Evolutionary conservation across 2,329 filamentous ascomycete species (phyloP).

Genomic region (Alternaria longipes): DNA sequence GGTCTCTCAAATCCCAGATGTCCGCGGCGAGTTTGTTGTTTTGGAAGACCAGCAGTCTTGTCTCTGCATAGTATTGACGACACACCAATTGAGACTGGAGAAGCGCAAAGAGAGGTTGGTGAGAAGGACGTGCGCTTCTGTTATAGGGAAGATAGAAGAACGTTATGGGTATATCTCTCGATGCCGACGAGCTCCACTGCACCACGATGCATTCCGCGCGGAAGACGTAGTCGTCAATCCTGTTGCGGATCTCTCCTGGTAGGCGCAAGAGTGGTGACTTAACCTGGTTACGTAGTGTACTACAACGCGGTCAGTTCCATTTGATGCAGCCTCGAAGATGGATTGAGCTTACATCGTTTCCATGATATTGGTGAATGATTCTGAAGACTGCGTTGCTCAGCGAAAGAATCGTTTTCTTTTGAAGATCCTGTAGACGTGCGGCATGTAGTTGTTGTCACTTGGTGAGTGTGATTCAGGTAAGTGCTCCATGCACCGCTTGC

Average conservation of each 20-base stretch:
- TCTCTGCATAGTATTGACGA: not conserved
- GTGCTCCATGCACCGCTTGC: not conserved
- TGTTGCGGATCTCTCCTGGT: not conserved
- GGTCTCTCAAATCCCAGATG: fast-evolving
- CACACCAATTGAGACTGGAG: not conserved
- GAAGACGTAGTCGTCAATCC: not conserved
- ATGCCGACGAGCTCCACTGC: too few relatives aligned
- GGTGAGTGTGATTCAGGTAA: not conserved
- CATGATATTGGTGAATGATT: not conserved
- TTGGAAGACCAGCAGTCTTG: fast-evolving
- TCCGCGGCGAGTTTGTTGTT: fast-evolving
- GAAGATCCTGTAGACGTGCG: not conserved
- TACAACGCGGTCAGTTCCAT: not conserved
- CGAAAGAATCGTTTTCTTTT: fast-evolving
- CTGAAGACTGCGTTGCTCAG: not conserved
- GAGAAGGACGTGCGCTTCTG: not conserved
- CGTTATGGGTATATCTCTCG: too few relatives aligned
- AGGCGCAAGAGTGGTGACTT: not conserved
- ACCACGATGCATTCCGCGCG: too few relatives aligned
- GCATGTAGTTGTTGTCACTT: not conserved
- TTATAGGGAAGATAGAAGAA: not conserved
- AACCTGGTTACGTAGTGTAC: not conserved
- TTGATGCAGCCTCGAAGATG: not conserved
- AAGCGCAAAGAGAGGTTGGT: not conserved
- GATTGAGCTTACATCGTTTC: not conserved